Percentiles rank a stretch among this genome's conserved stretches.
phyloP scores from a whole-genome alignment of 306 rosid genomes.

The Dryas octopetala region DNA sequence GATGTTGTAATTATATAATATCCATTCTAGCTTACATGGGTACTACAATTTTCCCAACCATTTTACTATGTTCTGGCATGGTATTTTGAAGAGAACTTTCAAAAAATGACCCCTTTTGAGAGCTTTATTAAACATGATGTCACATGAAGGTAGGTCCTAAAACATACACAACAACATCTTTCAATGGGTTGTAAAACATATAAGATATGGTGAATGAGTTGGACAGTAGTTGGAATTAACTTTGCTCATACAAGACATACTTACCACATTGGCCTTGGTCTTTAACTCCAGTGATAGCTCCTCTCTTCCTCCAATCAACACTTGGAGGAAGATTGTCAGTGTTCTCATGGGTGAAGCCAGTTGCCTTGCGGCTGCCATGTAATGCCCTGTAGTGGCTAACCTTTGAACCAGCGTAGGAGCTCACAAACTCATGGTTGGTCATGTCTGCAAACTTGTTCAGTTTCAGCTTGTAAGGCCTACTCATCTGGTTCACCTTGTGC shows the following conservation, averaged over 20 bases:
- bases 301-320: slow-evolving; percentile 53
- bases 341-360: slow-evolving; percentile 30
- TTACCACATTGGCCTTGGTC: slow-evolving; percentile 50
- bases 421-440: slow-evolving; percentile 43
- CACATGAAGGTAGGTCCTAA: too few relatives aligned
- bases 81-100: too few relatives aligned
- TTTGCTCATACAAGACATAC: not conserved
- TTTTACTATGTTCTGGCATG: too few relatives aligned
- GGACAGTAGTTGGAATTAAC: too few relatives aligned
- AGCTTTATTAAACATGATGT: too few relatives aligned
- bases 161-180: too few relatives aligned
- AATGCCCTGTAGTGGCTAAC: slow-evolving; percentile 34
- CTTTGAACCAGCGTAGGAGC: slow-evolving; percentile 35
- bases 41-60: too few relatives aligned
- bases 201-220: not conserved
- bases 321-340: slow-evolving; percentile 25
- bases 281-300: slow-evolving; percentile 43
- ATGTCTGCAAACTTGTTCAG: slow-evolving; percentile 53
- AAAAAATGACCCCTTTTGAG: too few relatives aligned
- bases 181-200: too few relatives aligned
- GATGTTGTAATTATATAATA: too few relatives aligned
- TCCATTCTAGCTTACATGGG: too few relatives aligned
- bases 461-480: slow-evolving; percentile 47
- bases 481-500: slow-evolving; percentile 45
- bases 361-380: slow-evolving; percentile 11